These are phyloP conservation scores for Saposhnikovia divaricata DNA, from an alignment of 129 eudicot species.

Conservation along the genomic window DNA sequence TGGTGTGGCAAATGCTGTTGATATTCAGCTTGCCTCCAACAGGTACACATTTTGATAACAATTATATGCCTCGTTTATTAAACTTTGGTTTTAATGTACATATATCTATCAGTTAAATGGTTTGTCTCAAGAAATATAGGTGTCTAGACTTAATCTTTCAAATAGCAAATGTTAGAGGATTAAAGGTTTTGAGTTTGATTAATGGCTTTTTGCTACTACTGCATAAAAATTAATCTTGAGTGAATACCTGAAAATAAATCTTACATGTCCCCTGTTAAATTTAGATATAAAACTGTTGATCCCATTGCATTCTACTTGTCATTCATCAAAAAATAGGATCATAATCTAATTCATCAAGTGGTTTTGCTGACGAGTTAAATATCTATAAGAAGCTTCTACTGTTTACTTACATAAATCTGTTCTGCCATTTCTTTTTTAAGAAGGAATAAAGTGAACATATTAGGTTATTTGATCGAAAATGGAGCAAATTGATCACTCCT, in stretches of 20 bases:
- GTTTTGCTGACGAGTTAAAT: too few species aligned
- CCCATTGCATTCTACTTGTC: too few species aligned
- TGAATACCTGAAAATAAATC: neutral
- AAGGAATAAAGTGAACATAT: neutral
- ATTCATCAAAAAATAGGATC: too few species aligned
- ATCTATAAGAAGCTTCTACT: too few species aligned
- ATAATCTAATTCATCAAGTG: too few species aligned
- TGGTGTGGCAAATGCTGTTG: constrained; percentile 47
- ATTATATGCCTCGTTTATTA: neutral
- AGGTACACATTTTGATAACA: constrained; percentile 34
- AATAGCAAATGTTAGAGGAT: neutral
- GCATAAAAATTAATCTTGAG: too few species aligned
- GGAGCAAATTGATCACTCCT: neutral
- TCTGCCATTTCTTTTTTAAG: neutral
- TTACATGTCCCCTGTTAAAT: neutral
- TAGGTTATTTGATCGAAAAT: neutral
- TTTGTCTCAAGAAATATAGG: neutral
- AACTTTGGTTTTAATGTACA: neutral
- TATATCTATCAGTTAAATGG: neutral
- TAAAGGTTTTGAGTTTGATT: neutral
- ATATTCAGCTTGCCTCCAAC: constrained; percentile 42
- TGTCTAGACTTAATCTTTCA: neutral
- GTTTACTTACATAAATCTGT: too few species aligned
- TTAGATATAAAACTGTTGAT: too few species aligned
- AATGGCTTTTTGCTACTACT: neutral